phyloP scores from a whole-genome alignment of 352 stramenopile genomes.

The Phytophthora boehmeriae region DNA sequence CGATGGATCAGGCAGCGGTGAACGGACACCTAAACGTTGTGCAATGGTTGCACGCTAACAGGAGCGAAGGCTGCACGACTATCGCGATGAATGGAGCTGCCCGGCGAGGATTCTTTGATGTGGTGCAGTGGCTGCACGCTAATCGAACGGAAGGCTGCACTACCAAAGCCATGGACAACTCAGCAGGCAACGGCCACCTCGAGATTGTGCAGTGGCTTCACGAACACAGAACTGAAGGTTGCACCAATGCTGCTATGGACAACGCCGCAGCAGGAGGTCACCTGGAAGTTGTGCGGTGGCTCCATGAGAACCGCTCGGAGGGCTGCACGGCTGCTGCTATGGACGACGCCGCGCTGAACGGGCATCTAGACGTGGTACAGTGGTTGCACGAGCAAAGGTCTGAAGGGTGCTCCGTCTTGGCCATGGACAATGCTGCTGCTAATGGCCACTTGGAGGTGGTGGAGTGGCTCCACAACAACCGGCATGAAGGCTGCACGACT shows the following conservation, averaged over 20 bases:
- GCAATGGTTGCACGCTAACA: slow-evolving; percentile 26
- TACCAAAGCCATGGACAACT: slow-evolving; percentile 34
- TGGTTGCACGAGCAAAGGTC: slow-evolving; percentile 19
- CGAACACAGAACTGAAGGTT: slow-evolving; percentile 21
- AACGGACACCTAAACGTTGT: slow-evolving; percentile 35
- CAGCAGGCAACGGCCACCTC: slow-evolving; percentile 19
- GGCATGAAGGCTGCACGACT: slow-evolving; percentile 25
- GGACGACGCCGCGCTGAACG: slow-evolving; percentile 23
- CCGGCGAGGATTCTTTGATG: slow-evolving; percentile 26
- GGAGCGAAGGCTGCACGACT: slow-evolving; percentile 26
- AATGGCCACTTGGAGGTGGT: slow-evolving; percentile 38
- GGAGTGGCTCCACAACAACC: slow-evolving; percentile 31
- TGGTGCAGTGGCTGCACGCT: slow-evolving; percentile 25
- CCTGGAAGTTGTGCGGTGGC: slow-evolving; percentile 59
- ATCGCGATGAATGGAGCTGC: slow-evolving; percentile 31
- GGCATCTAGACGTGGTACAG: slow-evolving; percentile 14
- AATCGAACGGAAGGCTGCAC: slow-evolving; percentile 31
- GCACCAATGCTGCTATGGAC: slow-evolving; percentile 25
- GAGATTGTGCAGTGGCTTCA: slow-evolving; percentile 11
- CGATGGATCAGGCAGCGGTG: slow-evolving; percentile 29
- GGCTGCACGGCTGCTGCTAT: slow-evolving; percentile 26
- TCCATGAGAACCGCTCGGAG: slow-evolving; percentile 43
- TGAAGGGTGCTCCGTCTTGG: slow-evolving; percentile 21
- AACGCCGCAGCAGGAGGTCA: slow-evolving; percentile 42
- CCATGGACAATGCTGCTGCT: slow-evolving; percentile 24